Evolutionary conservation across 2,329 filamentous ascomycete species (phyloP).

Genomic region (Cladophialophora exuberans): DNA sequence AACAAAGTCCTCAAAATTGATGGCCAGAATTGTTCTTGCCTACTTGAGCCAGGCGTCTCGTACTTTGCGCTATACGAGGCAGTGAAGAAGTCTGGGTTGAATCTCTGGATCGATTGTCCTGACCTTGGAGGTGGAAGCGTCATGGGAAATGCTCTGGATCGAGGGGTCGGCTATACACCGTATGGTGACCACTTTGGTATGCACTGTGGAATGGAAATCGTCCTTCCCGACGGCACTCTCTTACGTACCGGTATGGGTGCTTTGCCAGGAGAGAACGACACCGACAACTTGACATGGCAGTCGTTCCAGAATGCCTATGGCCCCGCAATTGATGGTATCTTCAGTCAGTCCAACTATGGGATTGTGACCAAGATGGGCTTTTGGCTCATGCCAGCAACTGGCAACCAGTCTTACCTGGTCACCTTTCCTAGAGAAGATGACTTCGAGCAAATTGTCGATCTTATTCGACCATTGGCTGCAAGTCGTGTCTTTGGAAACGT

Average conservation of each 20-base stretch:
- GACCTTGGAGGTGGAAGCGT: conserved; percentile 41
- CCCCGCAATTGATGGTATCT: conserved; percentile 42
- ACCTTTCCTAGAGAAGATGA: conserved; percentile 54
- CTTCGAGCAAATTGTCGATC: conserved; percentile 31
- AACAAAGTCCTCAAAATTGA: conserved; percentile 44
- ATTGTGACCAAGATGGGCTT: conserved; percentile 56
- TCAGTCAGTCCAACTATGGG: conserved; percentile 37
- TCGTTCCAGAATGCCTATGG: conserved; percentile 37
- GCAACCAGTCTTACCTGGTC: conserved; percentile 49
- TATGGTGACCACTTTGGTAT: conserved; percentile 52
- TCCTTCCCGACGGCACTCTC: conserved; percentile 45
- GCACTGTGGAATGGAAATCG: conserved; percentile 50
- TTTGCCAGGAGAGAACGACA: conserved; percentile 28
- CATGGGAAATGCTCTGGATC: conserved; percentile 41
- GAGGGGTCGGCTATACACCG: conserved; percentile 42
- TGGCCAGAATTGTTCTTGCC: conserved; percentile 42
- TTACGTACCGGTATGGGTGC: conserved; percentile 48
- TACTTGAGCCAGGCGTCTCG: conserved; percentile 49
- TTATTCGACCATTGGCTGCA: conserved; percentile 42
- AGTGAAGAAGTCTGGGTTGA: conserved; percentile 40
- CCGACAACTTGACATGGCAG: conserved; percentile 41
- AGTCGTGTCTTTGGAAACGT: conserved; percentile 53
- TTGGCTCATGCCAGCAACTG: conserved; percentile 56
- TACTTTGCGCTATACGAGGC: conserved; percentile 45
- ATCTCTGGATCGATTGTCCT: conserved; percentile 50